phyloP scores from a whole-genome alignment of 148 eudicot species.

The Rheum nobile region DNA sequence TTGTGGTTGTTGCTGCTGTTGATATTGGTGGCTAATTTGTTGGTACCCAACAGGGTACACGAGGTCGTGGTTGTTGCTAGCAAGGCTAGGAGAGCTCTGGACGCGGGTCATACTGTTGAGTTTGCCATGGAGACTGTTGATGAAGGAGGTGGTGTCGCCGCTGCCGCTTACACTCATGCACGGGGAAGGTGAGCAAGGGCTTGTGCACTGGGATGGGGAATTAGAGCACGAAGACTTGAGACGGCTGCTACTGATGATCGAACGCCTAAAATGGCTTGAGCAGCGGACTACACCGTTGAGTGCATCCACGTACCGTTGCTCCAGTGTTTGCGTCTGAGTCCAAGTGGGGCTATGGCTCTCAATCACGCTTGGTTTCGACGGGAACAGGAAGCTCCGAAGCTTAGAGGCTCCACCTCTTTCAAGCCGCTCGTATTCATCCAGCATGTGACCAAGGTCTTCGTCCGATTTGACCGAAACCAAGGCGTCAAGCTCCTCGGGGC shows the following conservation, averaged over 20 bases:
- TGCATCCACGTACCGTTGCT: conserved; percentile 50
- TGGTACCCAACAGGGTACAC: background rate
- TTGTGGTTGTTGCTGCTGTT: conserved; percentile 11
- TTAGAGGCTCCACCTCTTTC: conserved; percentile 25
- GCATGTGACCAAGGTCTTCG: conserved; percentile 58
- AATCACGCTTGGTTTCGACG: conserved; percentile 17
- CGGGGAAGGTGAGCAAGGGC: conserved; percentile 42
- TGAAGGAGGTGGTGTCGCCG: background rate
- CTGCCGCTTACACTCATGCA: too few relatives aligned
- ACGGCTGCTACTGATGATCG: background rate
- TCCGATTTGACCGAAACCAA: conserved; percentile 60
- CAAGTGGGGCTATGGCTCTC: conserved; percentile 15
- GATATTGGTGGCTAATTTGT: conserved; percentile 7
- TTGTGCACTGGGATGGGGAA: conserved; percentile 38
- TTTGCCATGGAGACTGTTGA: conserved; percentile 4
- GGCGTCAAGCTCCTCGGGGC: conserved; percentile 56
- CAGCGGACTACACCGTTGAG: conserved; percentile 38
- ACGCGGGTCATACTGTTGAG: conserved; percentile 23
- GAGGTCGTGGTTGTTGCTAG: background rate
- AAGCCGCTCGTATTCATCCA: conserved; percentile 45
- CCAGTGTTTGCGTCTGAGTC: conserved; percentile 16
- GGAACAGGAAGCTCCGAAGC: conserved; percentile 59
- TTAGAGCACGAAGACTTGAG: conserved; percentile 19
- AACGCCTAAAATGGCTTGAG: background rate
- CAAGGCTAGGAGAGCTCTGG: conserved; percentile 54